phyloP scores from a whole-genome alignment of 345 rosid species.

The Eucalyptus marginata region DNA sequence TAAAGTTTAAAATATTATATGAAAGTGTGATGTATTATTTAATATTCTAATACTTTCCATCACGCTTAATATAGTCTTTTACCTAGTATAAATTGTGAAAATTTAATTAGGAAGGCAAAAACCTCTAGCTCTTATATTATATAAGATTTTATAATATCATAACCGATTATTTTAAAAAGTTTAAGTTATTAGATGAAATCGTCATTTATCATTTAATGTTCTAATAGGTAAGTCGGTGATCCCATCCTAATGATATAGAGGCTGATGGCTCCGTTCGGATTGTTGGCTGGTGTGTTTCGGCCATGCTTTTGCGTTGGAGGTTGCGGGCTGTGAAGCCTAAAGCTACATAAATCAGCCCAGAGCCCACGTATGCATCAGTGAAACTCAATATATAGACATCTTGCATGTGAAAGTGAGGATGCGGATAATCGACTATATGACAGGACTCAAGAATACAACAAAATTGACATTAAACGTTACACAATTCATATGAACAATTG shows the following conservation, averaged over 20 bases:
- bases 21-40: too few species aligned
- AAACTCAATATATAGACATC: not conserved
- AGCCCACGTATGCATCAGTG: not conserved
- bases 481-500: not conserved
- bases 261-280: not conserved
- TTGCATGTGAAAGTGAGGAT: not conserved
- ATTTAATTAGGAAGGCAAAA: too few species aligned
- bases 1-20: too few species aligned
- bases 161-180: fast-evolving
- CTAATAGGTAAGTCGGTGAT: not conserved
- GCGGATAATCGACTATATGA: not conserved
- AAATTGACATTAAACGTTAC: not conserved
- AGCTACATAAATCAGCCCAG: not conserved
- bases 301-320: not conserved
- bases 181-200: too few species aligned
- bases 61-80: too few species aligned
- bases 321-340: not conserved
- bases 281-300: not conserved
- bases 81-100: fast-evolving
- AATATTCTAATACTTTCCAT: too few species aligned
- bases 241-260: not conserved
- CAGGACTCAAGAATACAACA: not conserved
- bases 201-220: too few species aligned
- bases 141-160: too few species aligned
- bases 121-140: fast-evolving